A percentile compares a stretch with the other conserved stretches of the same genome.
These are phyloP conservation scores for Saturnispora gosingensis DNA, from an alignment of 805 yeast genomes.

Conservation along the genomic window DNA sequence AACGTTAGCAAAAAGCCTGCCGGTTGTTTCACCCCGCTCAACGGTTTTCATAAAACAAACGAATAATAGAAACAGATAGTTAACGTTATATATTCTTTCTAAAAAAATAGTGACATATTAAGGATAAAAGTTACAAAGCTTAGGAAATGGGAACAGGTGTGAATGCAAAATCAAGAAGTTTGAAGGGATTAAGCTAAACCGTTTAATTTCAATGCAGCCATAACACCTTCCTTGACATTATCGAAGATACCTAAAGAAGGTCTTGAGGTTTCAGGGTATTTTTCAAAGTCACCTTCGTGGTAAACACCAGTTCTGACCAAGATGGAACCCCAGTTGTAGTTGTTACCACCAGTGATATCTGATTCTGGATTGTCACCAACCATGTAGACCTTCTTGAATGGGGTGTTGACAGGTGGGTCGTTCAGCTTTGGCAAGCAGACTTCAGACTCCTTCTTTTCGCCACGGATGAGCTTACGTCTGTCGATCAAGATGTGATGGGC, in stretches of 20 bases:
- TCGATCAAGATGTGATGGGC: constrained; percentile 64
- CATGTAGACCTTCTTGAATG: constrained; percentile 72
- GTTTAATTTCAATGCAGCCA: constrained; percentile 17
- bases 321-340: constrained; percentile 81
- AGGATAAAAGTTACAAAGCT: not conserved
- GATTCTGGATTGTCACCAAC: constrained; percentile 95
- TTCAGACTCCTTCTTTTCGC: constrained; percentile 13
- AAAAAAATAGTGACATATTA: not conserved
- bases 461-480: constrained; percentile 34
- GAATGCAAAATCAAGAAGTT: not conserved
- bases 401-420: constrained; percentile 29
- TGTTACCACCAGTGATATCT: constrained; percentile 84
- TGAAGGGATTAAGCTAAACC: constrained; percentile 9
- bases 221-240: constrained; percentile 39
- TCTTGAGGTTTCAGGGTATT: constrained; percentile 24
- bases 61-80: not conserved
- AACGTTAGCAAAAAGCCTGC: no score
- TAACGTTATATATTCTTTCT: not conserved
- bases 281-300: constrained; percentile 43
- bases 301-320: constrained; percentile 86
- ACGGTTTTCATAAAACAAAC: not conserved
- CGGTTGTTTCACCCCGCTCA: not conserved
- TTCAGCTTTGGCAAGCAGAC: constrained; percentile 38
- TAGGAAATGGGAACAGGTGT: not conserved
- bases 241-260: constrained; percentile 44